Conservation (phyloP, 176 grass and related monocot species). For the Otatea glauca region DNA sequence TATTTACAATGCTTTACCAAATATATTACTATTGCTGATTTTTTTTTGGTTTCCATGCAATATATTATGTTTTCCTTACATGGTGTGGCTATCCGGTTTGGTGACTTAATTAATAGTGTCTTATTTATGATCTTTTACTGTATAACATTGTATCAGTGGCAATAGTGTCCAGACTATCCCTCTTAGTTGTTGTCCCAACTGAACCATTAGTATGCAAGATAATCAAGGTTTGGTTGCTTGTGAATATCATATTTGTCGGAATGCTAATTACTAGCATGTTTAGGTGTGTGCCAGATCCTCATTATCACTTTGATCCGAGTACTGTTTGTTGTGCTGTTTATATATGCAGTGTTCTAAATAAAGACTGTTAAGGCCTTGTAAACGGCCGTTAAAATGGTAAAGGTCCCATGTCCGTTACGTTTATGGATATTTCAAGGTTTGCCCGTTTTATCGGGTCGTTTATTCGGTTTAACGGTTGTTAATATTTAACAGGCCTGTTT, state of each 20-base stretch:
- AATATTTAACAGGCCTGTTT: no score
- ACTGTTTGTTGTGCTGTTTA: conserved; percentile 13
- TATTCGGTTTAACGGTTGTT: no score
- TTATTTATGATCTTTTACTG: conserved; percentile 51
- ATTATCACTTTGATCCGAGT: conserved; percentile 7
- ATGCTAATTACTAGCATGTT: conserved; percentile 99
- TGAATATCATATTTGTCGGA: conserved; percentile 93
- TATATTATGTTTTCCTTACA: conserved; percentile 27
- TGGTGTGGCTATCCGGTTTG: not conserved
- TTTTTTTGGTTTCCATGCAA: conserved; percentile 29
- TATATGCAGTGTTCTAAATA: not conserved
- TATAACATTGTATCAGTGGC: conserved; percentile 88
- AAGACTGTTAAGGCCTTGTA: no score
- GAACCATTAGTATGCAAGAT: conserved; percentile 88
- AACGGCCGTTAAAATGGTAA: no score
- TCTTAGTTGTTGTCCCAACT: conserved; percentile 65
- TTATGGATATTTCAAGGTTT: no score
- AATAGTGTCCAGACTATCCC: conserved; percentile 70
- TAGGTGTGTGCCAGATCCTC: conserved; percentile 58
- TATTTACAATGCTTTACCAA: conserved; percentile 98
- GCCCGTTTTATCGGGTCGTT: no score
- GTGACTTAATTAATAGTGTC: not conserved
- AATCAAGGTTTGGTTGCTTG: conserved; percentile 89
- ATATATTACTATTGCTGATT: conserved; percentile 39
- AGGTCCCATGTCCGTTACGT: no score